phyloP scores from a whole-genome alignment of 1,139 yeast genomes.

The Geotrichum bryndzae region DNA sequence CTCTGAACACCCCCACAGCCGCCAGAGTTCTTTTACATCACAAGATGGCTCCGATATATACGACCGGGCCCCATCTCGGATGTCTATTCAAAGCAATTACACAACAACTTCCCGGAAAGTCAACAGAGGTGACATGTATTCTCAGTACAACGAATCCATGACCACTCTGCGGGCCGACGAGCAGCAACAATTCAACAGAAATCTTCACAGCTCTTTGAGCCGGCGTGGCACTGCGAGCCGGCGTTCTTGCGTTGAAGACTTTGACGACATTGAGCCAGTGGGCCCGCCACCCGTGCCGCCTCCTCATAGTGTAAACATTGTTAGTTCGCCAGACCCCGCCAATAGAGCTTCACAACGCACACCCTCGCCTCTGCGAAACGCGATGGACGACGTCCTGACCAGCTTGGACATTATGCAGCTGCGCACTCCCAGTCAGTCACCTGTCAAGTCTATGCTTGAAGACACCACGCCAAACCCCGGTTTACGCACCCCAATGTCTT shows the following conservation, averaged over 20 bases:
- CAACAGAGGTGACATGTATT: neutral
- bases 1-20: conserved; percentile 3
- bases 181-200: conserved; percentile 1
- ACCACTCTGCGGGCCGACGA: conserved; percentile 2
- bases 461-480: neutral
- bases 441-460: conserved; percentile 1
- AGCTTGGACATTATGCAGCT: conserved; percentile 29
- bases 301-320: conserved; percentile 21
- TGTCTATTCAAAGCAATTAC: conserved; percentile 6
- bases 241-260: neutral
- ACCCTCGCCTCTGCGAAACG: conserved; percentile 46
- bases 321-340: neutral
- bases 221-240: neutral
- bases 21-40: neutral
- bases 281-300: conserved; percentile 32
- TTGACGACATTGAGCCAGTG: neutral
- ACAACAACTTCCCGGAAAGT: neutral
- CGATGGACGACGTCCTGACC: conserved; percentile 35
- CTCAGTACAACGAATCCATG: conserved; percentile 9
- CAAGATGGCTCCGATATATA: neutral
- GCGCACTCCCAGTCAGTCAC: conserved; percentile 8
- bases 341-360: conserved; percentile 37
- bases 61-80: conserved; percentile 3
- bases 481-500: neutral
- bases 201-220: neutral